These are phyloP conservation scores for peach (Prunus persica) DNA, from an alignment of 306 rosid species.

Conservation along the genomic window DNA sequence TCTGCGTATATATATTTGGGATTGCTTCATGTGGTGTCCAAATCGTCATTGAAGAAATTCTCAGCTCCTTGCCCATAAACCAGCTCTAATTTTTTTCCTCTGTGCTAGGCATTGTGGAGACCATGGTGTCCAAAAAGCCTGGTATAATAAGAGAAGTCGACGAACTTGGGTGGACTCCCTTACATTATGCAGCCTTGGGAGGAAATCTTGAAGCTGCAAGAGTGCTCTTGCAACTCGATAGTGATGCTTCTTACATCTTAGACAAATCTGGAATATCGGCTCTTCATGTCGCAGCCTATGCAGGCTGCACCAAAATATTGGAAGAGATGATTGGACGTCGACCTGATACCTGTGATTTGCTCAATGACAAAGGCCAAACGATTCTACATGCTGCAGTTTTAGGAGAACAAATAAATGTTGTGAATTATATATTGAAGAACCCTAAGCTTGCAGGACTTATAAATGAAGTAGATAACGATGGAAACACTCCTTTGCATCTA, in stretches of 20 bases:
- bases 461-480: slow-evolving; percentile 16
- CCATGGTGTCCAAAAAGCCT: not conserved
- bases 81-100: too few species aligned
- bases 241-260: not conserved
- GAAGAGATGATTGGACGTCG: not conserved
- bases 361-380: not conserved
- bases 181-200: slow-evolving; percentile 17
- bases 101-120: not conserved
- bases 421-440: not conserved
- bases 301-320: not conserved
- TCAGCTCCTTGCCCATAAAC: too few species aligned
- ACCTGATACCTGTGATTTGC: slow-evolving; percentile 10
- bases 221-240: not conserved
- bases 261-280: slow-evolving; percentile 19
- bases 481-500: slow-evolving; percentile 21
- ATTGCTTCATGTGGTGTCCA: too few species aligned
- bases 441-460: not conserved
- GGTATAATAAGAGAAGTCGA: not conserved
- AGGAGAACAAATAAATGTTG: not conserved
- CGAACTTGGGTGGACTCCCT: slow-evolving; percentile 19
- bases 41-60: too few species aligned
- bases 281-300: slow-evolving; percentile 13
- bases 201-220: not conserved
- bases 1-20: too few species aligned
- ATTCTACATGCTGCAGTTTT: slow-evolving; percentile 16